phyloP scores from a whole-genome alignment of 257 asterid genomes.

The Solanum virginianum region DNA sequence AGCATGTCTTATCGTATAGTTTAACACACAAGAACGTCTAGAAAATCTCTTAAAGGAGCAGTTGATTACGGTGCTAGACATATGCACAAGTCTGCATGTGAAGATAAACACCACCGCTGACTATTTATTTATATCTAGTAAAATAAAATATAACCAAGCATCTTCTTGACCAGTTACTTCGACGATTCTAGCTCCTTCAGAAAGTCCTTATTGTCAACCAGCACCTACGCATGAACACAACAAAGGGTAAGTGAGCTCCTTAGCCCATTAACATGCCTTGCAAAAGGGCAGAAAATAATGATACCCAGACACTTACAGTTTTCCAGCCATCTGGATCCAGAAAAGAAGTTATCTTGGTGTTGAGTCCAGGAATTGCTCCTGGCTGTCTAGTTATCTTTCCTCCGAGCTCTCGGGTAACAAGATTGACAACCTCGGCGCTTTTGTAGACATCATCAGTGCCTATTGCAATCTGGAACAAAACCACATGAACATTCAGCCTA shows the following conservation, averaged over 20 bases:
- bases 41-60: not conserved
- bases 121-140: not conserved
- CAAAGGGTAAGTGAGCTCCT: not conserved
- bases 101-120: not conserved
- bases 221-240: slow-evolving; percentile 36
- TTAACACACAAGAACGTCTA: not conserved
- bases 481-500: not conserved
- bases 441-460: slow-evolving; percentile 85
- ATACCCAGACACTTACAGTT: slow-evolving; percentile 44
- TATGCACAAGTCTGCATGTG: not conserved
- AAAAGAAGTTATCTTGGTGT: slow-evolving; percentile 82
- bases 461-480: slow-evolving; percentile 48
- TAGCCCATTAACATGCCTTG: not conserved
- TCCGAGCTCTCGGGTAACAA: slow-evolving; percentile 71
- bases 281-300: not conserved
- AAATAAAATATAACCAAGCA: not conserved
- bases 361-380: slow-evolving; percentile 84
- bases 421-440: slow-evolving; percentile 82
- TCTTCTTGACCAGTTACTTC: slow-evolving; percentile 7
- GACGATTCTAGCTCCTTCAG: slow-evolving; percentile 59
- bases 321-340: slow-evolving; percentile 99
- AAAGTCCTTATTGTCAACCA: slow-evolving; percentile 87
- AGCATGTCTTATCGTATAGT: not conserved
- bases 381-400: slow-evolving; percentile 88
- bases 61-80: not conserved